Percentiles rank a stretch among this genome's conserved stretches.
Evolutionary conservation across 73 alveolate species (phyloP).

Genomic region (Stentor coeruleus): DNA sequence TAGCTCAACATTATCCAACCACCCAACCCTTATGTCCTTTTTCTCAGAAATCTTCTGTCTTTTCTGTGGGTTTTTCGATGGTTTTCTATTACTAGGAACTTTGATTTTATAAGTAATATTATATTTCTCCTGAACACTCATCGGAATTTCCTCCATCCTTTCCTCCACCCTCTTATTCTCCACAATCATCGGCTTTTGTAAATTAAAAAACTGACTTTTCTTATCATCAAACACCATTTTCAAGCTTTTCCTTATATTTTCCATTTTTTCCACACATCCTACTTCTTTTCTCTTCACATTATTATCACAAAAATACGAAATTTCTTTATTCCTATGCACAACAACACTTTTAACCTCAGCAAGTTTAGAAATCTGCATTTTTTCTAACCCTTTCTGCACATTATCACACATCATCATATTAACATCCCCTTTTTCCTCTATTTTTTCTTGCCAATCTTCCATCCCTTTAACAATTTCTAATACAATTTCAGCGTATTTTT

Average conservation of each 20-base stretch:
- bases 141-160: background rate
- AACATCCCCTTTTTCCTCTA: background rate
- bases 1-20: conserved; percentile 21
- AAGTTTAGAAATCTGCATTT: too few relatives aligned
- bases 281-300: too few relatives aligned
- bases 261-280: too few relatives aligned
- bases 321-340: background rate
- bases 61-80: background rate
- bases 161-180: background rate
- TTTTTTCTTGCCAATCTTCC: background rate
- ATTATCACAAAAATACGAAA: background rate
- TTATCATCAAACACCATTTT: background rate
- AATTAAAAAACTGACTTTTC: background rate
- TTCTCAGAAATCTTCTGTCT: conserved; percentile 13
- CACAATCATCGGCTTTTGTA: background rate
- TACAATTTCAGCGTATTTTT: background rate
- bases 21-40: conserved; percentile 23
- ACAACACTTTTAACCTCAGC: background rate
- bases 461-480: background rate
- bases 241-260: background rate
- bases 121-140: conserved; percentile 1
- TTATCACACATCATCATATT: too few relatives aligned
- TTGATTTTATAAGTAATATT: background rate
- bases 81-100: background rate
- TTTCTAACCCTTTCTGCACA: too few relatives aligned